Base-by-base conservation (phyloP, 2,329 filamentous ascomycete genomes). In the Cercospora sesami region DNA sequence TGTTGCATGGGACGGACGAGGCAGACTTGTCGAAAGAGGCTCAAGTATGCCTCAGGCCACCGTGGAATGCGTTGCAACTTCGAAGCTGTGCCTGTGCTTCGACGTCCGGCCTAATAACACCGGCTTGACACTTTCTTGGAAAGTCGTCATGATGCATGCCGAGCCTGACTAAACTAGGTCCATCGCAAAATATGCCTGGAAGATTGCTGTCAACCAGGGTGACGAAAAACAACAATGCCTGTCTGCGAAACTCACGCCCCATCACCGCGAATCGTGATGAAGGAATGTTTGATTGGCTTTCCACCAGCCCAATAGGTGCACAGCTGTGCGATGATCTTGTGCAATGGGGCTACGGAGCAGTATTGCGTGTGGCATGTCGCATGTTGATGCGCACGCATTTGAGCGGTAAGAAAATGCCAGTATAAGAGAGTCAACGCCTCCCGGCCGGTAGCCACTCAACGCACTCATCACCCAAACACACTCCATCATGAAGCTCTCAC, bases 61-160 rank as follows among this genome's bases (percentile, higher is more conserved):
- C 4, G 42, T 23, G 7, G 18, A 10, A 9, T 23, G 23, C 16
- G 5, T 8, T 42, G 7, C 23, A 30, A 55, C 12, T 53, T 53
- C 12, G 12, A 26, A 18, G 45, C 14, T 23, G 48, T 26, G 48
- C 23, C 14, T 48, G 48, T 26, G 48, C 23, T 12, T 55, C 48
- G 21, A 30, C 48, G 28, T 59, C 55, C 55, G 55, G 55, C 31
- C 28, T 33, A 59, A 59, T 59, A 59, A 33, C 31, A 59, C 55
- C 55, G 55, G 28, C 28, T 59, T 33, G 55, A 59, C 55, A 23
- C 28, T 59, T 33, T 59, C 55, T 59, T 59, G 55, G 55, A 18
- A 18, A 36, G 31, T 18, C 55, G 55, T 59, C 55, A 59, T 59
- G 28, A 59, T 59, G 55, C 55, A 59, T 59, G 55, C 55, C 55